Conservation (phyloP, 2,329 filamentous ascomycete species). For the Cryphonectria naterciae region DNA sequence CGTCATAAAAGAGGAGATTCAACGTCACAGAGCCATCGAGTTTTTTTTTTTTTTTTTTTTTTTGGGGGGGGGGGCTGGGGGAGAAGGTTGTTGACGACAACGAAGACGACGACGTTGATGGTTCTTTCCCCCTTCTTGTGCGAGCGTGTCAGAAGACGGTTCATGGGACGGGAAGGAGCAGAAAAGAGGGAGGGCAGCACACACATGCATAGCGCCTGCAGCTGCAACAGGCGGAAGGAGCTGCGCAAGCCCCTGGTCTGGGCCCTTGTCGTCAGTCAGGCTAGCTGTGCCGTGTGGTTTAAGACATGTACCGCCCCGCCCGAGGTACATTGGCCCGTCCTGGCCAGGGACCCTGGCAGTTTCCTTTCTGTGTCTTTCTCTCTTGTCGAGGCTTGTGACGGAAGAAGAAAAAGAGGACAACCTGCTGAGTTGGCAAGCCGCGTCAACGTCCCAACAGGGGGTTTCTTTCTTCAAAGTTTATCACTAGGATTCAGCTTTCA, state of each 20-base stretch:
- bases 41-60: neutral
- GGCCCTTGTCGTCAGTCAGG: neutral
- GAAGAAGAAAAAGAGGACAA: neutral
- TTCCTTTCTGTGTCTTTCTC: too few species aligned
- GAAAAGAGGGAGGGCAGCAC: neutral
- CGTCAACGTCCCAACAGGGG: neutral
- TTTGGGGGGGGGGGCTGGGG: too few species aligned
- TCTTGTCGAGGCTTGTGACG: neutral
- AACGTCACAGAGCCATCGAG: neutral
- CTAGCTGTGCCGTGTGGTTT: neutral
- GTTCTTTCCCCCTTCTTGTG: neutral
- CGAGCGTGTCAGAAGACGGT: neutral
- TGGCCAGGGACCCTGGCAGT: neutral
- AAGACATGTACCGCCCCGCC: constrained; percentile 2
- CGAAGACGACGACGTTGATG: neutral
- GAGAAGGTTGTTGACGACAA: neutral
- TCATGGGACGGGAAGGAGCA: neutral
- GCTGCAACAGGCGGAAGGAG: neutral
- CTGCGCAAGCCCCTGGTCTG: constrained; percentile 3
- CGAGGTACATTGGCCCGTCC: neutral
- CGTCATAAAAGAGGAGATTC: neutral
- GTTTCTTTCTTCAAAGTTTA: too few species aligned
- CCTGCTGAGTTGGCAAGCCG: neutral
- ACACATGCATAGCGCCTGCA: neutral
- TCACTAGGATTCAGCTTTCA: too few species aligned